Evolutionary conservation across 305 asterid species (phyloP).

Genomic region (Salvia sclarea): DNA sequence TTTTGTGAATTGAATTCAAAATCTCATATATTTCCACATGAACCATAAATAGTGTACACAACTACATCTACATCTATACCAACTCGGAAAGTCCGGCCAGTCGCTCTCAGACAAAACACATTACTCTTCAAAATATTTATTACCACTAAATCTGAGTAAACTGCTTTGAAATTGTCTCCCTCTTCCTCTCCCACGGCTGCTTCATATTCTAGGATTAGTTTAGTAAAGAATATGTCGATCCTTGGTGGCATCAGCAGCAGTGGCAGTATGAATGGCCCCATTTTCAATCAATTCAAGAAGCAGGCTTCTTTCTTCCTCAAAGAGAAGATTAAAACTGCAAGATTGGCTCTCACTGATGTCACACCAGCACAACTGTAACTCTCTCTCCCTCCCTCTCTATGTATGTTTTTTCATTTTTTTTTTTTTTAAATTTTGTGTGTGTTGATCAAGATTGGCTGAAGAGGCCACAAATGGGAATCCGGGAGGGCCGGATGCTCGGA

Average conservation of each 20-base stretch:
- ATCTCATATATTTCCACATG: slow-evolving; percentile 28
- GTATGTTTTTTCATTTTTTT: too few species aligned
- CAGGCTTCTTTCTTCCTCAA: slow-evolving; percentile 87
- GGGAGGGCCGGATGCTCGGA: slow-evolving; percentile 63
- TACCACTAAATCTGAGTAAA: neutral
- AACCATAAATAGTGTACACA: slow-evolving; percentile 2
- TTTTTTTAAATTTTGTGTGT: neutral
- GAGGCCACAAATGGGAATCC: slow-evolving; percentile 77
- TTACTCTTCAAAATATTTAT: neutral
- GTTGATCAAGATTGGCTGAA: slow-evolving; percentile 60
- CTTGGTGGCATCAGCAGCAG: slow-evolving; percentile 35
- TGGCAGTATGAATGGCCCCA: slow-evolving; percentile 49
- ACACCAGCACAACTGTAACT: slow-evolving; percentile 76
- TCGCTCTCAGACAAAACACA: slow-evolving; percentile 10
- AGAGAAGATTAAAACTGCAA: slow-evolving; percentile 93
- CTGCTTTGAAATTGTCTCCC: slow-evolving; percentile 10
- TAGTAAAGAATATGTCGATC: slow-evolving; percentile 44
- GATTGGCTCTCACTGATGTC: slow-evolving; percentile 89
- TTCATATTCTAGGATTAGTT: neutral
- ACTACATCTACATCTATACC: neutral
- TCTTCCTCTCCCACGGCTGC: neutral
- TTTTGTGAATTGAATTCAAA: slow-evolving; percentile 20
- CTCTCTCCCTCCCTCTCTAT: neutral
- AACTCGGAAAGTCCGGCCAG: slow-evolving; percentile 26
- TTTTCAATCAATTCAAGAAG: slow-evolving; percentile 74